Evolutionary conservation across 768 basidiomycete species (phyloP).

Genomic region (Lenzites betulinus): DNA sequence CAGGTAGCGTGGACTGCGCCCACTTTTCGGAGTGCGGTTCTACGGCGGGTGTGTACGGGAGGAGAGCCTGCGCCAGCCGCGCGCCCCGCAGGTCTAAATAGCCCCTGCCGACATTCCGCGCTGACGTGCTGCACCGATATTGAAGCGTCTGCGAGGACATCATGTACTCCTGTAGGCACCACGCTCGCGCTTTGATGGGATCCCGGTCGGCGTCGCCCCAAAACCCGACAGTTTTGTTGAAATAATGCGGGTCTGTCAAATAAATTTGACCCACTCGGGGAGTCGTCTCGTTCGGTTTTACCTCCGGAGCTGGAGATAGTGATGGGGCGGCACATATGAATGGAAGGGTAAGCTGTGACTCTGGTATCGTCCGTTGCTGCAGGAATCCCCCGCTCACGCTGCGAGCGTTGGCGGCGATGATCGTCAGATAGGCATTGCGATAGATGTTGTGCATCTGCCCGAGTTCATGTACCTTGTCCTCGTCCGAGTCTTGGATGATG

Average conservation of each 20-base stretch:
- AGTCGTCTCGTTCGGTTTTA: neutral
- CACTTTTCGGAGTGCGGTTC: neutral
- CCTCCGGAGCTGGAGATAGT: neutral
- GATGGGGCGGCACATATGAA: conserved; percentile 1
- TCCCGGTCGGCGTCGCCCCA: neutral
- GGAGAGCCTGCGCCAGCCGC: conserved; percentile 1
- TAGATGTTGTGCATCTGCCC: conserved; percentile 2
- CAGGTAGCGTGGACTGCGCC: conserved; percentile 2
- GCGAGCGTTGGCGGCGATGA: conserved; percentile 14
- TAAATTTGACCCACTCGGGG: conserved; percentile 1
- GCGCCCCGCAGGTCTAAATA: neutral
- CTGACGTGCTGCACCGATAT: conserved; percentile 8
- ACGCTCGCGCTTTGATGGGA: conserved; percentile 11
- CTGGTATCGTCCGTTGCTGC: neutral
- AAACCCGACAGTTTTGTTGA: neutral
- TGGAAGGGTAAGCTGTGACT: neutral
- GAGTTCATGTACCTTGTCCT: conserved; percentile 11
- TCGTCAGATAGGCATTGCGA: conserved; percentile 11
- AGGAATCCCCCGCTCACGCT: conserved; percentile 9
- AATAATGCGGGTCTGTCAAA: neutral
- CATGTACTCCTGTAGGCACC: conserved; percentile 17
- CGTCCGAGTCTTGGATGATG: conserved; percentile 15
- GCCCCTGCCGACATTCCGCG: conserved; percentile 1
- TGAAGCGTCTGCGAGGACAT: conserved; percentile 17
- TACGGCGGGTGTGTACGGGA: neutral